These are phyloP conservation scores for Citrullus mucosospermus DNA, from an alignment of 306 rosid genomes.

Conservation along the genomic window DNA sequence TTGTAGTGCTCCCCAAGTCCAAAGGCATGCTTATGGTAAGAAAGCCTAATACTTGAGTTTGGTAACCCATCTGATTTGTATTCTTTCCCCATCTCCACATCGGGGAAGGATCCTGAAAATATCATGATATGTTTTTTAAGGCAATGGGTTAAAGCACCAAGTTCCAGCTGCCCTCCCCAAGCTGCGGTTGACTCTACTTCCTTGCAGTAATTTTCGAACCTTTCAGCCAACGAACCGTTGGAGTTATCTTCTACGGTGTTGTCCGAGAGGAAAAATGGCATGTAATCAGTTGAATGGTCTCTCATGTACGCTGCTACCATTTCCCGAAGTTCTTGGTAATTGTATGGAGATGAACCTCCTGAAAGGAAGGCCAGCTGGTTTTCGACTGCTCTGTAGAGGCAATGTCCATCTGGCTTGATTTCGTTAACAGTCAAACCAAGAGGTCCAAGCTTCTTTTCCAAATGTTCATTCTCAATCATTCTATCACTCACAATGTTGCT, in stretches of 20 bases:
- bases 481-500: slow-evolving; percentile 56
- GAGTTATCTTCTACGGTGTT: slow-evolving; percentile 35
- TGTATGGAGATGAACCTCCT: slow-evolving; percentile 49
- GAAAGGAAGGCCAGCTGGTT: slow-evolving; percentile 50
- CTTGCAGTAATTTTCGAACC: slow-evolving; percentile 74
- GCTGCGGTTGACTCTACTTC: slow-evolving; percentile 73
- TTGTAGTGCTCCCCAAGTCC: slow-evolving; percentile 96
- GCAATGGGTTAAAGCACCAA: slow-evolving; percentile 77
- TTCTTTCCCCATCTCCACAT: slow-evolving; percentile 97
- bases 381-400: slow-evolving; percentile 87
- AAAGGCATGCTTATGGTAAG: slow-evolving; percentile 88
- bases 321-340: slow-evolving; percentile 65
- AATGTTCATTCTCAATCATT: slow-evolving; percentile 58
- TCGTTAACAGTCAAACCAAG: slow-evolving; percentile 57
- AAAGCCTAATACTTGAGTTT: slow-evolving; percentile 49
- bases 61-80: slow-evolving; percentile 34
- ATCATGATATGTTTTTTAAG: slow-evolving; percentile 69
- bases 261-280: slow-evolving; percentile 74
- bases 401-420: slow-evolving; percentile 93
- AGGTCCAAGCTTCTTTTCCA: slow-evolving; percentile 68
- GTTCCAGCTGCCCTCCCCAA: slow-evolving; percentile 99
- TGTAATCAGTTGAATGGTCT: slow-evolving; percentile 46
- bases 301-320: slow-evolving; percentile 77
- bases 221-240: slow-evolving; percentile 28
- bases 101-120: slow-evolving; percentile 91